Percentiles rank a stretch among this genome's conserved stretches.
These are phyloP conservation scores for Tulasnella calospora DNA, from an alignment of 768 basidiomycete genomes.

Conservation along the genomic window DNA sequence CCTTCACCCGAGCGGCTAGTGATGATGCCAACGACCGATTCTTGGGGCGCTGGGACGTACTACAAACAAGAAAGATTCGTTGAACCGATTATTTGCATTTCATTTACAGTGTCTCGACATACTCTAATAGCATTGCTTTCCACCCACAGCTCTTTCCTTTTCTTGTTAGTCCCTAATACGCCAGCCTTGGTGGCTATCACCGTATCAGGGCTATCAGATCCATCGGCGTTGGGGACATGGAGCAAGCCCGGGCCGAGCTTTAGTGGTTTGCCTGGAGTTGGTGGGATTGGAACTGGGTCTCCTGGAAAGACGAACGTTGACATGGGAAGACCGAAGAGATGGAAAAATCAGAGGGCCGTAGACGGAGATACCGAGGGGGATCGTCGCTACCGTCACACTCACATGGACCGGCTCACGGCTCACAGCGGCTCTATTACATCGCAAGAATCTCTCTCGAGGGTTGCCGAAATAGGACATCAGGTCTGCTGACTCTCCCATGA, in stretches of 20 bases:
- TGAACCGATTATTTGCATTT: background rate
- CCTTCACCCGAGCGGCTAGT: conserved; percentile 77
- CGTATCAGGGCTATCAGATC: conserved; percentile 33
- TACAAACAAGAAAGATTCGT: conserved; percentile 35
- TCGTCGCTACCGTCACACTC: conserved; percentile 21
- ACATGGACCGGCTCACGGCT: background rate
- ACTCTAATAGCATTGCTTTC: conserved; percentile 83
- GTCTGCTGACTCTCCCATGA: conserved; percentile 1
- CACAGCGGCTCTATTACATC: background rate
- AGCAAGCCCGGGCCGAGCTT: conserved; percentile 82
- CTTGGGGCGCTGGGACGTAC: conserved; percentile 89
- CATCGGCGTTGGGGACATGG: conserved; percentile 38
- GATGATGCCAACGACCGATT: conserved; percentile 82
- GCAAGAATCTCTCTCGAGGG: background rate
- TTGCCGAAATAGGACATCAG: background rate
- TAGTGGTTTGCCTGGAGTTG: conserved; percentile 53
- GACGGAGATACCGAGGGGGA: conserved; percentile 9
- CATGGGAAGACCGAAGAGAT: conserved; percentile 15
- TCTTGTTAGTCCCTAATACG: conserved; percentile 59
- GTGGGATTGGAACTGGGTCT: conserved; percentile 65
- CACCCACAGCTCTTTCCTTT: conserved; percentile 80
- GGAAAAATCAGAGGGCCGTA: conserved; percentile 2
- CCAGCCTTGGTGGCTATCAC: conserved; percentile 66
- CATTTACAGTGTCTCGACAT: conserved; percentile 37
- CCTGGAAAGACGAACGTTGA: conserved; percentile 60